A percentile compares a stretch with the other conserved stretches of the same genome.
Evolutionary conservation across 305 asterid genomes (phyloP).

Genomic region (Coffea humblotiana): DNA sequence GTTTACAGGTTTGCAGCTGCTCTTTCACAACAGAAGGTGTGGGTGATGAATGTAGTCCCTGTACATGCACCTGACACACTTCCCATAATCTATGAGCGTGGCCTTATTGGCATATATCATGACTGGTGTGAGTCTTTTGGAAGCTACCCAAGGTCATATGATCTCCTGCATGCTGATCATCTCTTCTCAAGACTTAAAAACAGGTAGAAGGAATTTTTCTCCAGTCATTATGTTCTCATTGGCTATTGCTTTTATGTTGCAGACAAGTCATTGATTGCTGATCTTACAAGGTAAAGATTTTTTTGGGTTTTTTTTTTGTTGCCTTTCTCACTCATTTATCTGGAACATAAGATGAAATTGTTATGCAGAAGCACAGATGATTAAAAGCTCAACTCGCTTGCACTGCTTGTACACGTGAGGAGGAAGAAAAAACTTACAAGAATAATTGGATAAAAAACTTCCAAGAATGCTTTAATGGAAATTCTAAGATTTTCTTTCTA

Average conservation of each 20-base stretch:
- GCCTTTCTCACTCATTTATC: neutral
- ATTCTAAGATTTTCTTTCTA: neutral
- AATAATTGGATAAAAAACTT: no score
- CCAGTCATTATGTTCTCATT: neutral
- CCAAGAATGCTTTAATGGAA: neutral
- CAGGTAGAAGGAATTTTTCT: conserved; percentile 47
- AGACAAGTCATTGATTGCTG: neutral
- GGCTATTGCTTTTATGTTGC: neutral
- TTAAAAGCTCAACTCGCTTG: neutral
- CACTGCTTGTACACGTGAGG: neutral
- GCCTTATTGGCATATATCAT: conserved; percentile 80
- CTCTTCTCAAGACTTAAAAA: conserved; percentile 94
- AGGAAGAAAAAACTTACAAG: neutral
- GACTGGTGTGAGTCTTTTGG: conserved; percentile 96
- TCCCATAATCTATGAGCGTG: conserved; percentile 86
- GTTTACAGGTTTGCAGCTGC: conserved; percentile 89
- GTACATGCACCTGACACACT: conserved; percentile 87
- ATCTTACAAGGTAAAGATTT: neutral
- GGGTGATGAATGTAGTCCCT: conserved; percentile 95
- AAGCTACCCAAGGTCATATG: conserved; percentile 89
- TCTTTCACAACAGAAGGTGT: conserved; percentile 61
- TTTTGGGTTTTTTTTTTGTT: neutral
- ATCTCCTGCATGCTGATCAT: conserved; percentile 95
- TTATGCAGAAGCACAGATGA: neutral
- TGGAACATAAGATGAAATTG: neutral